phyloP scores from a whole-genome alignment of 129 eudicot genomes.

The Tanacetum coccineum region DNA sequence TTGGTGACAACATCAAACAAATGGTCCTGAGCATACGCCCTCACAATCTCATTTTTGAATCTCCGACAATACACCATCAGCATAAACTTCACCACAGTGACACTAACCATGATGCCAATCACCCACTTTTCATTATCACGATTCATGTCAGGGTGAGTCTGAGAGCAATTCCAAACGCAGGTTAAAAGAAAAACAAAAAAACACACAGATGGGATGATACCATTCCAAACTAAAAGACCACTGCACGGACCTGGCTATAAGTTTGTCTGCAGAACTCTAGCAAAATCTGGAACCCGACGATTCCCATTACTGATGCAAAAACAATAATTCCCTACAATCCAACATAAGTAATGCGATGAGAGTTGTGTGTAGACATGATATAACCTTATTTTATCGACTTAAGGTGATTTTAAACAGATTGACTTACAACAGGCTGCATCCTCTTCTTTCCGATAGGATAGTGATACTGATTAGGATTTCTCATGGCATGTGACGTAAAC shows the following conservation, averaged over 20 bases:
- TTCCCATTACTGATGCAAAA: slow-evolving; percentile 96
- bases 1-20: slow-evolving; percentile 84
- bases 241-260: slow-evolving; percentile 58
- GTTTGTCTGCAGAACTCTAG: slow-evolving; percentile 72
- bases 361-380: too few relatives aligned
- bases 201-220: too few relatives aligned
- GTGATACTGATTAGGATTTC: slow-evolving; percentile 72
- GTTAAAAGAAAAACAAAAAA: background rate
- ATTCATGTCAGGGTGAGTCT: slow-evolving; percentile 48
- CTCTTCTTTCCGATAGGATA: slow-evolving; percentile 92
- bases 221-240: too few relatives aligned
- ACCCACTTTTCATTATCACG: slow-evolving; percentile 65
- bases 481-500: slow-evolving; percentile 91
- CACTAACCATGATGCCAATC: slow-evolving; percentile 78
- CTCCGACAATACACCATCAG: slow-evolving; percentile 72
- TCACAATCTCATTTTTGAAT: slow-evolving; percentile 72
- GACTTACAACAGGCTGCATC: slow-evolving; percentile 93
- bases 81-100: slow-evolving; percentile 65
- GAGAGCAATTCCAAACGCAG: slow-evolving; percentile 16
- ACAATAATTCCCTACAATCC: slow-evolving; percentile 77
- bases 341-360: slow-evolving; percentile 3
- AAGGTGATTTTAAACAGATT: background rate
- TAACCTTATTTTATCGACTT: too few relatives aligned
- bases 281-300: slow-evolving; percentile 82
- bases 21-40: slow-evolving; percentile 96